Base-by-base conservation (phyloP, 108 stramenopile genomes). In the Schizochytrium sp. region DNA sequence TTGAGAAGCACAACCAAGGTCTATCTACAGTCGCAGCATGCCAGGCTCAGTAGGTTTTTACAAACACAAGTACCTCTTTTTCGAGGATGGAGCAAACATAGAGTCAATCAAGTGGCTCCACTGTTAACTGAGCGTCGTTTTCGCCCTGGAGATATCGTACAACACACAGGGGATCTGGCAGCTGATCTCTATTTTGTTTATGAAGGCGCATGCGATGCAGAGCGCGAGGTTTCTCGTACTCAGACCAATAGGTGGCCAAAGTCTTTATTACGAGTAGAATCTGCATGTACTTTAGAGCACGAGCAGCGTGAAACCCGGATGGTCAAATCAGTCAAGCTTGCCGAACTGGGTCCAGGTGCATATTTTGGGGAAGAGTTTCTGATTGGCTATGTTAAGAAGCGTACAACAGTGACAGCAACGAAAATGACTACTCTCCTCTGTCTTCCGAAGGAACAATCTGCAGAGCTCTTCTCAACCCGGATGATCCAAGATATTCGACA, bases 281-380 rank as follows among this genome's bases (percentile, higher is more conserved):
- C 3, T 53, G 28, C 76, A 15, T n/a, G 76, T n/a, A 53, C 50
- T 10, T 55, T 55, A 47, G 53, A 83, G 28, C 53, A 83, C 53
- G 76, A 83, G 28, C 50, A 83, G 47, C 5, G 76, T 1, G 76
- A 83, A 40, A 55, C 76, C 45, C 47, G 53, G 47, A 49, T 83
- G 47, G 76, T 83, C 0, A 83, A 83, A 53, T 83, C 76, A 5
- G 76, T 83, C 3, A 83, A 55, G 76, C 76, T 83, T 55, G 76
- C 76, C 38, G 76, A 83, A 53, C 76, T 83, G 76, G 28, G 76
- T 42, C 3, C 76, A 47, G 76, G 76, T 1, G 40, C 47, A 10
- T 83, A 83, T 40, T 83, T 83, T 55, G 76, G 76, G 15, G 76
- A 83, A 40, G 76, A 83, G 28, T 10, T 53, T 13, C 47, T 83